Evolutionary conservation across 495 filamentous ascomycete genomes (phyloP), one percentile per base, ranked within the genome.

Genomic region (Neurospora tetrasperma): DNA sequence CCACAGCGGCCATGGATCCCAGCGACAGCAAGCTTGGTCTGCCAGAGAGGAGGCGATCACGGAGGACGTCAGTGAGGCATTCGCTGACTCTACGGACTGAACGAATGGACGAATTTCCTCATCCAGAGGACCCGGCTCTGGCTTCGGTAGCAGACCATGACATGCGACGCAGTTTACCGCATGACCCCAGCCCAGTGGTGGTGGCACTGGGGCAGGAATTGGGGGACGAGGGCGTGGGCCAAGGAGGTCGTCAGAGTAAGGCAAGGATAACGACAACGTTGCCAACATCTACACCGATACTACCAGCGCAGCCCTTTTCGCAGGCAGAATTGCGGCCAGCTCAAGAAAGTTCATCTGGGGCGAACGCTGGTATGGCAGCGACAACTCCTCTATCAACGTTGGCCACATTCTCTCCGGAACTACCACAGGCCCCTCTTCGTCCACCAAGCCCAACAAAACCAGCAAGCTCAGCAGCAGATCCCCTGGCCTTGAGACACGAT

Each of bases 381-480:
- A 35, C 27, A 9, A 14, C 27, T 38, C 31, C 27, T 31, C 27
- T 38, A 35, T 38, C 27, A 9, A 23, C 35, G 27, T 35, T 35
- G 12, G 18, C 23, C 23, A 27, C 70, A 43, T 35, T 27, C 11
- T 48, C 43, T 11, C 69, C 75, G 5, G 35, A 69, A n/a, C n/a
- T 62, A 40, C 69, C 59, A 35, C 44, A 48, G 44, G 42, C 74
- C 69, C 27, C 72, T 70, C 68, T 71, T 43, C 74, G 83, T 44
- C 84, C 84, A 7, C 85, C 85, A 23, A 86, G 84, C 76, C 80
- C 80, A n/a, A 74, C 82, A 16, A 89, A 89, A 72, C 79, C 83
- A 20, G 80, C 73, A n/a, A 74, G 75, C 35, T 77, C 79, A 14
- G 71, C 35, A 9, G 42, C 77, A 6, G 84, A 85, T 42, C 81